Conservation (phyloP, 257 asterid species). For the Solanum tarijense region DNA sequence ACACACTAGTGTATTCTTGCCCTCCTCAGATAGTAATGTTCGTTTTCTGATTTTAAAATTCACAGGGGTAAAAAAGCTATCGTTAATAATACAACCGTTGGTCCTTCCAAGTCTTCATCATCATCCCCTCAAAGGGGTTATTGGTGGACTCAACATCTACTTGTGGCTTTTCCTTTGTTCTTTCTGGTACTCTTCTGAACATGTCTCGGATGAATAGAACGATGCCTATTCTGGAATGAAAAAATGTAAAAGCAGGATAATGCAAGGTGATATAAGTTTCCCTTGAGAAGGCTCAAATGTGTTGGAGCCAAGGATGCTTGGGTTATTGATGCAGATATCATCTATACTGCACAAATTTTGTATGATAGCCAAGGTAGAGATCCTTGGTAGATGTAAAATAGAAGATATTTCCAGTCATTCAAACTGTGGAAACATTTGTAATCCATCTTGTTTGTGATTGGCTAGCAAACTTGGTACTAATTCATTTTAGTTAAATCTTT, state of each 20-base stretch:
- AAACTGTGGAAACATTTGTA: not conserved
- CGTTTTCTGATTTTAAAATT: not conserved
- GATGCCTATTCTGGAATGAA: not conserved
- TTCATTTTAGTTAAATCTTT: not conserved
- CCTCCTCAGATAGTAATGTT: not conserved
- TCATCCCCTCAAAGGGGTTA: conserved; percentile 15
- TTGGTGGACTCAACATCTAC: conserved; percentile 13
- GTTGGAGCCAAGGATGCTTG: not conserved
- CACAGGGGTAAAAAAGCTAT: conserved; percentile 56
- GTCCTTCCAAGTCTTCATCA: conserved; percentile 38
- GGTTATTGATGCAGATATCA: not conserved
- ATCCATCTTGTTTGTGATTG: not conserved
- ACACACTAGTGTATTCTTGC: not conserved
- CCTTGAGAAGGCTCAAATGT: not conserved
- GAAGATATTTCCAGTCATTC: not conserved
- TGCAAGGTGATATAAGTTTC: not conserved
- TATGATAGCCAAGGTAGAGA: not conserved
- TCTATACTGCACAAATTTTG: not conserved
- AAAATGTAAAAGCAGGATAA: not conserved
- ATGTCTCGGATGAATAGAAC: not conserved
- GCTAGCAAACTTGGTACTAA: not conserved
- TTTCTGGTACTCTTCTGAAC: not conserved
- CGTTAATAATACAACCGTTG: conserved; percentile 29
- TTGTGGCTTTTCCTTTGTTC: conserved; percentile 30
- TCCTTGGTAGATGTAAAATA: not conserved